These are phyloP conservation scores for Penicillium cosmopolitanum DNA, from an alignment of 495 filamentous ascomycete genomes.

Conservation along the genomic window DNA sequence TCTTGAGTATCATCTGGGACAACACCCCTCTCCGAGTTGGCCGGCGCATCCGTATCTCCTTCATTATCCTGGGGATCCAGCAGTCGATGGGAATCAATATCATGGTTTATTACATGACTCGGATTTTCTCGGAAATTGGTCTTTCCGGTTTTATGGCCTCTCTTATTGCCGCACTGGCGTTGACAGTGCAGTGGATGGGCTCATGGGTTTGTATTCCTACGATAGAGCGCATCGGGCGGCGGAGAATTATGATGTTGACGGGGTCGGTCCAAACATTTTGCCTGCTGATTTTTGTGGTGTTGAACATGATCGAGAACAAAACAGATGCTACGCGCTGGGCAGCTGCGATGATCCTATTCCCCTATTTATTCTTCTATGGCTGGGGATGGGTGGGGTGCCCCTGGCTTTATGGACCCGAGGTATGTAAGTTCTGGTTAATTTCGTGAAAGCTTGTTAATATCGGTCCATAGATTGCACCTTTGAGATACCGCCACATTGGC, in stretches of 20 bases:
- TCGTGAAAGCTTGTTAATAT: background rate
- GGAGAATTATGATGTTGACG: constrained; percentile 30
- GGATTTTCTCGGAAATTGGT: constrained; percentile 35
- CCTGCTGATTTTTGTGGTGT: constrained; percentile 27
- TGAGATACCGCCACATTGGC: constrained; percentile 34
- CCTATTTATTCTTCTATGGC: constrained; percentile 30
- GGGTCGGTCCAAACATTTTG: constrained; percentile 24
- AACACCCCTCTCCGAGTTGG: constrained; percentile 26
- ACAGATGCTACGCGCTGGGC: constrained; percentile 24
- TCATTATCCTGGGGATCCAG: constrained; percentile 29
- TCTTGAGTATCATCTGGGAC: constrained; percentile 29
- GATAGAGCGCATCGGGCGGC: constrained; percentile 21
- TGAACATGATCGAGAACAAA: constrained; percentile 17
- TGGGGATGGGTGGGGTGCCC: constrained; percentile 30
- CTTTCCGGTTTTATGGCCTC: constrained; percentile 24
- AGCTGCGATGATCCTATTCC: constrained; percentile 24
- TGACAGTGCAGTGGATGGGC: constrained; percentile 18
- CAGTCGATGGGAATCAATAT: constrained; percentile 39
- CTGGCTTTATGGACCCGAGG: constrained; percentile 36
- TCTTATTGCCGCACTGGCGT: constrained; percentile 33
- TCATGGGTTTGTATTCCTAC: constrained; percentile 1
- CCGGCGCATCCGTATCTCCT: constrained; percentile 32
- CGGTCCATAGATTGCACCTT: constrained; percentile 25
- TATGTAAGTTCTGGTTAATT: background rate
- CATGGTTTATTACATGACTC: constrained; percentile 33